Evolutionary conservation across 2,329 filamentous ascomycete genomes (phyloP).

Genomic region (Beauveria medogensis): DNA sequence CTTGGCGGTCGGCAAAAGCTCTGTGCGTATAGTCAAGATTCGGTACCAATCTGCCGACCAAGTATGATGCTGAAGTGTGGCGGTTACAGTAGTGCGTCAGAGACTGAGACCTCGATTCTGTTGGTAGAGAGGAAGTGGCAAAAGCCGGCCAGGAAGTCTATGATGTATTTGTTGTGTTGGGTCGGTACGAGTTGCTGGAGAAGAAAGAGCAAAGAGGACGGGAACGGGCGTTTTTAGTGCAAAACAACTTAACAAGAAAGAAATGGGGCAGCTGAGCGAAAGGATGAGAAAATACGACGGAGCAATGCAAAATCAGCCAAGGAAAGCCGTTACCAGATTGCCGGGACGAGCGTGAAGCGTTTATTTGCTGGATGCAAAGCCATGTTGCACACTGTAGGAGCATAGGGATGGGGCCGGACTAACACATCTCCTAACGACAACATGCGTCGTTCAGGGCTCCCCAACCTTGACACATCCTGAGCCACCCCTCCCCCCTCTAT

Average conservation of each 20-base stretch:
- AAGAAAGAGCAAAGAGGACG: neutral
- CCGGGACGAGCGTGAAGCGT: slow-evolving; percentile 10
- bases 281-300: slow-evolving; percentile 10
- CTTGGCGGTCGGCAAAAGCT: neutral
- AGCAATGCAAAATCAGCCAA: slow-evolving; percentile 8
- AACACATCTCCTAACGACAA: neutral
- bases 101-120: neutral
- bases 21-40: neutral
- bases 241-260: slow-evolving; percentile 5
- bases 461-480: neutral
- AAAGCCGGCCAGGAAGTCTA: neutral
- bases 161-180: neutral
- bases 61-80: neutral
- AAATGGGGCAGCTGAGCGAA: slow-evolving; percentile 11
- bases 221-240: slow-evolving; percentile 2
- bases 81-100: neutral
- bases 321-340: slow-evolving; percentile 11
- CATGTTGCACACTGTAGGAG: slow-evolving; percentile 11
- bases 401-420: slow-evolving; percentile 7
- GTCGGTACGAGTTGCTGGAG: neutral
- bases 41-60: neutral
- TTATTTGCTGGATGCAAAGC: slow-evolving; percentile 9
- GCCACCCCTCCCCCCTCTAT: neutral
- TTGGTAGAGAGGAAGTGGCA: neutral
- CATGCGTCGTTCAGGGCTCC: neutral